Conservation (phyloP, 495 filamentous ascomycete genomes). For the Penicillium fimorum region DNA sequence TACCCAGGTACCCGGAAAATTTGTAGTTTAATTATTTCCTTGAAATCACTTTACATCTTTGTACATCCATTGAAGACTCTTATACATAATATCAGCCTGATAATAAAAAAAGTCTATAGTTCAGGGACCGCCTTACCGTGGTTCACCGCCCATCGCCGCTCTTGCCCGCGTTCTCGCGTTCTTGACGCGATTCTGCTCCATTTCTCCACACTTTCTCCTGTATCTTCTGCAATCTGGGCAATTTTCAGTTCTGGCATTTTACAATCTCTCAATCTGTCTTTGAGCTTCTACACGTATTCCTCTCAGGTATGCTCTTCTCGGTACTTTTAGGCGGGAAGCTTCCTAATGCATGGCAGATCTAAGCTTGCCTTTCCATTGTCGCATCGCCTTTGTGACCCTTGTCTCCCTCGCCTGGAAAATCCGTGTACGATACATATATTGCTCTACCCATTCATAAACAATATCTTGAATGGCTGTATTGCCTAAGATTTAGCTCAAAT, state of each 20-base stretch:
- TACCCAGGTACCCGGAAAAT: not conserved
- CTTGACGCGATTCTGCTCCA: conserved; percentile 7
- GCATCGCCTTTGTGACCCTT: not conserved
- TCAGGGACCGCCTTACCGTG: not conserved
- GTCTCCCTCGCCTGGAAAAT: not conserved
- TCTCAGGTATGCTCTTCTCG: not conserved
- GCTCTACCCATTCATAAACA: too few relatives aligned
- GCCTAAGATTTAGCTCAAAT: not conserved
- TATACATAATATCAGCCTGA: too few relatives aligned
- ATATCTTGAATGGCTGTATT: not conserved
- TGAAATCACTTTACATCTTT: not conserved
- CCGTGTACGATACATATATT: not conserved
- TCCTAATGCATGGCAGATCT: not conserved
- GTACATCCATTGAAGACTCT: not conserved
- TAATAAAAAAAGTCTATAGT: not conserved
- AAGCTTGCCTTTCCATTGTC: not conserved
- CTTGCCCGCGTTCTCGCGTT: conserved; percentile 6
- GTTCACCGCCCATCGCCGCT: conserved; percentile 5
- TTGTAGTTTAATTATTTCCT: conserved; percentile 2
- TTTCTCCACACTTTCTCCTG: conserved; percentile 6
- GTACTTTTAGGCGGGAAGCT: too few relatives aligned
- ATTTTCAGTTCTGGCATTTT: not conserved
- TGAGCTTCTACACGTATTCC: not conserved
- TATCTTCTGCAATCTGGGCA: not conserved
- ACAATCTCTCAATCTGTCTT: not conserved